Conservation (phyloP, 2,329 filamentous ascomycete genomes). For the Gyromitra esculenta region DNA sequence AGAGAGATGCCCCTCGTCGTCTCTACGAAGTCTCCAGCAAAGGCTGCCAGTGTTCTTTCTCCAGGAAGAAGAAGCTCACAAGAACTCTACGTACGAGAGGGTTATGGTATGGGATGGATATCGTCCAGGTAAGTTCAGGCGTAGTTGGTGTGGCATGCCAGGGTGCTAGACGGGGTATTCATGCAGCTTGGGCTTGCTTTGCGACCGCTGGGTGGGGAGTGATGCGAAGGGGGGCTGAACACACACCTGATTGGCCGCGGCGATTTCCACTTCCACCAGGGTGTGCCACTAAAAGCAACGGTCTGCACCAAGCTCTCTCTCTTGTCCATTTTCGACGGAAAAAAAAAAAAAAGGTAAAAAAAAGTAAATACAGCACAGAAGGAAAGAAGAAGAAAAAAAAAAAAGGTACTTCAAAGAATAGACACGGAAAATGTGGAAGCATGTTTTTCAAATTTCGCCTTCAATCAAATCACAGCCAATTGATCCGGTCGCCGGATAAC, state of each 20-base stretch:
- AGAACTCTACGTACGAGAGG: constrained; percentile 35
- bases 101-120: constrained; percentile 32
- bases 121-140: constrained; percentile 35
- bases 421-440: constrained; percentile 42
- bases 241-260: constrained; percentile 32
- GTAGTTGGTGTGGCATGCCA: constrained; percentile 36
- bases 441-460: constrained; percentile 25
- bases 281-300: constrained; percentile 51
- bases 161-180: constrained; percentile 44
- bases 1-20: constrained; percentile 49
- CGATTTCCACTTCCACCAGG: constrained; percentile 35
- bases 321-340: constrained; percentile 47
- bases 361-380: constrained; percentile 26
- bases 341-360: constrained; percentile 47
- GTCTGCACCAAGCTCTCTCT: constrained; percentile 40
- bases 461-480: constrained; percentile 32
- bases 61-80: constrained; percentile 45
- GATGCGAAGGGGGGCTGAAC: constrained; percentile 32
- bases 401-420: constrained; percentile 45
- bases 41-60: constrained; percentile 46
- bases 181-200: constrained; percentile 44
- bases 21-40: constrained; percentile 50
- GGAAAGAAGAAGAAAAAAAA: constrained; percentile 5
- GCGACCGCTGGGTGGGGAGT: constrained; percentile 39
- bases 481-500: constrained; percentile 11